A percentile compares a stretch with the other conserved stretches of the same genome.
These are phyloP conservation scores for Puccinellia tenuiflora DNA, from an alignment of 176 grass and related monocot genomes.

Conservation along the genomic window DNA sequence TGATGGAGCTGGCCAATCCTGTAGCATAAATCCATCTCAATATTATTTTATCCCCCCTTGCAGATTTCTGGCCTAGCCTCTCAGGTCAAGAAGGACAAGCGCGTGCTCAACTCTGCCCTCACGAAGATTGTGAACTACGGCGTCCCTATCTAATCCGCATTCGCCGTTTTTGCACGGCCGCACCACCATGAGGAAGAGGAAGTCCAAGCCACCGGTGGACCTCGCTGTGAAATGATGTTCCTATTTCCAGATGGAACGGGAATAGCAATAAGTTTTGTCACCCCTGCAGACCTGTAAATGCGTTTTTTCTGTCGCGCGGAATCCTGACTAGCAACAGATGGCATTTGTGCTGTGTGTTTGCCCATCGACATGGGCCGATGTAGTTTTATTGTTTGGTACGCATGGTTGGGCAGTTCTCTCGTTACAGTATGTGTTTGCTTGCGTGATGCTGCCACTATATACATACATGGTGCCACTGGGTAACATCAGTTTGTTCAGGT, in stretches of 20 bases:
- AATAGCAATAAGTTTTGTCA: conserved; percentile 13
- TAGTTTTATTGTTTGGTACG: background rate
- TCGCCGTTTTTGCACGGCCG: background rate
- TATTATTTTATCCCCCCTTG: background rate
- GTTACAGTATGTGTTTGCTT: background rate
- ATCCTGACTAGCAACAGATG: background rate
- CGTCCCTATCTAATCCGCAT: conserved; percentile 28
- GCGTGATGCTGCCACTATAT: background rate
- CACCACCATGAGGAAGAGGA: background rate
- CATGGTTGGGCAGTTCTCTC: background rate
- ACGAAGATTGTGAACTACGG: conserved; percentile 42
- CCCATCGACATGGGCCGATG: background rate
- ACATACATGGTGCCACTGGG: too few species aligned
- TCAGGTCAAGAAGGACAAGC: conserved; percentile 47
- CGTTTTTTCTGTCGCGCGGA: background rate
- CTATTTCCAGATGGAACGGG: background rate
- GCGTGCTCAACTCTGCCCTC: conserved; percentile 23
- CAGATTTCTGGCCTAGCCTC: conserved; percentile 46
- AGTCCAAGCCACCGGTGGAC: background rate
- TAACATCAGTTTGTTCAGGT: background rate
- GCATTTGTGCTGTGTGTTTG: background rate
- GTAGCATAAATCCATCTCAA: background rate
- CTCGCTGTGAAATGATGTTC: background rate
- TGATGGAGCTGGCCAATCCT: background rate
- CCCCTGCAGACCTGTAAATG: background rate